phyloP scores from a whole-genome alignment of 108 stramenopile species.

The Fragilaria crotonensis region DNA sequence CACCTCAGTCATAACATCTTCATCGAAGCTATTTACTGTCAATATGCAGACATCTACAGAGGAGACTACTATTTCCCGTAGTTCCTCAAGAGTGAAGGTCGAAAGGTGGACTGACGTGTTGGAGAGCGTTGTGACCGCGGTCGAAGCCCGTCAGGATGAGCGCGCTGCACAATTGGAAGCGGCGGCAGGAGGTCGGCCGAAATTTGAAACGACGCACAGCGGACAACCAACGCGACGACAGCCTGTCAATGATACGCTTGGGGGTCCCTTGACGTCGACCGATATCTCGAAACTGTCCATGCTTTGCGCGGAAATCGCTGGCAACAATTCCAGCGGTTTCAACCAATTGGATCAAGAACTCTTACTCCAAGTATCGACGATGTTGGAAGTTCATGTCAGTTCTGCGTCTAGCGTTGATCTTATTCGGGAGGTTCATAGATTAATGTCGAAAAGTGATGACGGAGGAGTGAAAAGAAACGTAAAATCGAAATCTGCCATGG shows the following conservation, averaged over 20 bases:
- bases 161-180: slow-evolving; percentile 2
- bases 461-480: no score
- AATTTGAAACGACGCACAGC: background rate
- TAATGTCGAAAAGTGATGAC: background rate
- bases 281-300: slow-evolving; percentile 1
- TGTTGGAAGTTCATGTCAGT: slow-evolving; percentile 28
- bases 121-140: slow-evolving; percentile 28
- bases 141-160: slow-evolving; percentile 25
- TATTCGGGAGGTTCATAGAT: slow-evolving; percentile 16
- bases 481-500: background rate
- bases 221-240: background rate
- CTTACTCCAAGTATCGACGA: slow-evolving; percentile 15
- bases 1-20: no score
- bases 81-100: no score
- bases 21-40: no score
- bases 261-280: slow-evolving; percentile 1
- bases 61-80: no score
- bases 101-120: slow-evolving; percentile 7
- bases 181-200: background rate
- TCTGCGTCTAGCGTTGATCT: slow-evolving; percentile 18
- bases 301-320: background rate
- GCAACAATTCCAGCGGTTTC: slow-evolving; percentile 17
- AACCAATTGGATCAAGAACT: slow-evolving; percentile 21
- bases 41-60: no score
- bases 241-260: background rate